Evolutionary conservation across 805 yeast genomes (phyloP), one percentile per base, ranked within the genome.

Genomic region (Blastobotrys chiropterorum): DNA sequence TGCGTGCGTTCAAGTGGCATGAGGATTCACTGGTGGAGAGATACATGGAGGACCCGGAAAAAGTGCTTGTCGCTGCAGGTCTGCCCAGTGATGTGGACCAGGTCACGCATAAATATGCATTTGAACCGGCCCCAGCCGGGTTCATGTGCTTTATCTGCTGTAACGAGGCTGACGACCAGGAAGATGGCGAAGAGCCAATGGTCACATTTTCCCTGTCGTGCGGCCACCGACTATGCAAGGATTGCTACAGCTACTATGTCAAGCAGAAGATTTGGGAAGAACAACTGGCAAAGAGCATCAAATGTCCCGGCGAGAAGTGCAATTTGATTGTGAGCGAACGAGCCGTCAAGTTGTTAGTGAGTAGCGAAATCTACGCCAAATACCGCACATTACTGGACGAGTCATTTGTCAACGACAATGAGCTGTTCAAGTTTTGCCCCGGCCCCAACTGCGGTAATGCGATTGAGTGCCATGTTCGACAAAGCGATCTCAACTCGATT

Each of bases 391-490:
- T 59, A 17, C 59, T 59, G 17, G 50, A 56, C 6, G 77, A 72
- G 52, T 65, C 72, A 22, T 83, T 75, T 60, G 77, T 84, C n/a
- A 77, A 77, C 14, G 72, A 76, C 46, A 75, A 78, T 53, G 65
- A 71, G 44, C 74, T 49, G 62, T 73, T 75, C 59, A 79, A 77
- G 57, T 83, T 89, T 85, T 90, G 98, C 66, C 96, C 97, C 0
- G 83, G 86, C 1, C 83, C 90, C 0, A 95, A 86, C 62, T 86
- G 97, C 65, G 72, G 75, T 43, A 69, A 76, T 44, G 74, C 87
- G 20, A 75, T 88, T 34, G 76, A 75, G 54, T 62, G 75, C 38
- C 56, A 59, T 13, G 69, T 59, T 50, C 59, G 53, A 56, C 61
- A 39, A 40, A 43, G 48, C 16, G 65, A 56, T 40, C 60, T 55